Conservation (phyloP, 345 rosid genomes). For the Aurinia saxatilis region DNA sequence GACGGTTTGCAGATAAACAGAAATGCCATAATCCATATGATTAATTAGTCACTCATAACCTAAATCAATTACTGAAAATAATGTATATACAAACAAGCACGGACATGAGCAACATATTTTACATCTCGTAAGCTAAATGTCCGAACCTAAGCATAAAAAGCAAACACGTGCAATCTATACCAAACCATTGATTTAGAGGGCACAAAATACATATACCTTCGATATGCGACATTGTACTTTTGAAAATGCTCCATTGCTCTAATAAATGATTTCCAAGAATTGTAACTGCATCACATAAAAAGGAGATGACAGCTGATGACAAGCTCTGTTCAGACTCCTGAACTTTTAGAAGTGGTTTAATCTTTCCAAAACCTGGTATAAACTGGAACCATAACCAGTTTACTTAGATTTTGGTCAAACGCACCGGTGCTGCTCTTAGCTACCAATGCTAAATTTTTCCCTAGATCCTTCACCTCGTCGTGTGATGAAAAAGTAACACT, state of each 20-base stretch:
- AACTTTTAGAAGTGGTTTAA: constrained; percentile 27
- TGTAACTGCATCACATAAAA: constrained; percentile 63
- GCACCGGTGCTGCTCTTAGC: constrained; percentile 77
- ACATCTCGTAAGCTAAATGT: too few species aligned
- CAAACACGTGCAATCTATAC: not conserved
- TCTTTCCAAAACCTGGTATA: constrained; percentile 30
- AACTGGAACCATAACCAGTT: constrained; percentile 56
- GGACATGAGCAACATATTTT: too few species aligned
- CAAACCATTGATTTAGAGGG: not conserved
- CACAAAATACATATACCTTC: constrained; percentile 20
- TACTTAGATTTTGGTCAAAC: constrained; percentile 49
- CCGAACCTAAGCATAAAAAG: too few species aligned
- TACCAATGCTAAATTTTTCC: constrained; percentile 45
- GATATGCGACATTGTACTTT: constrained; percentile 22
- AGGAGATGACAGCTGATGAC: constrained; percentile 46
- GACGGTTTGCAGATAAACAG: too few species aligned
- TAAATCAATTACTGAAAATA: too few species aligned
- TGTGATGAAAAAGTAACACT: constrained; percentile 47
- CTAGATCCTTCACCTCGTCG: constrained; percentile 39
- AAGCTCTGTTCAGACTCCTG: constrained; percentile 28
- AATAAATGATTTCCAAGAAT: constrained; percentile 62
- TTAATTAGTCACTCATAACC: too few species aligned
- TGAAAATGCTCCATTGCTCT: constrained; percentile 52
- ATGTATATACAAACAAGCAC: too few species aligned
- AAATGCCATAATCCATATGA: too few species aligned